Base-by-base conservation (phyloP, 805 yeast species). In the Henningerozyma blattae region DNA sequence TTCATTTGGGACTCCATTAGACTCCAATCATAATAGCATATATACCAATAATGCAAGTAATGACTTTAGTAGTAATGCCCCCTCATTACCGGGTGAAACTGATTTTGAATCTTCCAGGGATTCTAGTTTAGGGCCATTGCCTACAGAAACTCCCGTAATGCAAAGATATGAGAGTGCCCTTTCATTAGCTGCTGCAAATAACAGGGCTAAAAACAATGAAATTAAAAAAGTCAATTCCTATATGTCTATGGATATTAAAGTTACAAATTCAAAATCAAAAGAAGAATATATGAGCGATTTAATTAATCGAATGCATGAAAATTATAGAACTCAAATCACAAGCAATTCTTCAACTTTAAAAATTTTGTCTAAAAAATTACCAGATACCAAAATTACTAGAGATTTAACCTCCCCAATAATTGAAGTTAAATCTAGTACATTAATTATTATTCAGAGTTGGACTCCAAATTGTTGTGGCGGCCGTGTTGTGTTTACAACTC, bases 401-500 rank as follows among this genome's bases (percentile, higher is more conserved):
- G 53, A 50, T 31, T 26, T 32, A 12, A 37, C 42, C 4, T 45
- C 47, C 9, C 60, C 60, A 1, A 41, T 54, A 10, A 34, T 55
- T 3, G 41, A 44, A 24, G 42, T 55, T 17, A 50, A 41, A 32
- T 43, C 44, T 22, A 50, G 48, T 5, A 44, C 45, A 5, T 26
- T 54, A 15, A 25, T 55, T 3, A 38, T 50, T 4, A 48, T 55
- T 2, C 57, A 55, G 33, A 40, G 43, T 30, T 55, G 60, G 60
- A 40, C 43, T 20, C 48, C 47, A 34, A 48, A 50, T 14, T 34
- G 53, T 0, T 50, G 51, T 34, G 59, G 58, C 3, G 59, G 56
- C 5, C 44, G 47, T 5, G 57, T 54, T 2, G 28, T 54, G 7
- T 55, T 47, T 25, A 48, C 57, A 2, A 52, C 54, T 5, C 41